Evolutionary conservation across 2,329 filamentous ascomycete species (phyloP), one percentile per base, ranked within the genome.

Genomic region (Domatiomyces catenatus): DNA sequence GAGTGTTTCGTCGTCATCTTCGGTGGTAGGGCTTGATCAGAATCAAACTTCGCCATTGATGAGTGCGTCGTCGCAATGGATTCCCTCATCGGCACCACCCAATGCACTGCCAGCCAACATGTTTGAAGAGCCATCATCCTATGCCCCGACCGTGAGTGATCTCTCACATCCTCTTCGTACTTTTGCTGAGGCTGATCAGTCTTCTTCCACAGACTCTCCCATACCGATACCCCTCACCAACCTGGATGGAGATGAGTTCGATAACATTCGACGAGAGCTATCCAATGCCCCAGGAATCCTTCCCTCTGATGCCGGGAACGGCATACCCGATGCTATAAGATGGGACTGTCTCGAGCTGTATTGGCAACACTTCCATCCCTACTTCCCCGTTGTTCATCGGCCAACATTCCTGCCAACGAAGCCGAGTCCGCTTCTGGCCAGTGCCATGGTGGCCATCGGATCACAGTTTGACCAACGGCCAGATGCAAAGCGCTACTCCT

Each of bases 151-250:
- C 46, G 59, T 61, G 58, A 55, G 59, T 50, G 15, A 49, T 47
- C 55, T 51, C 54, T 56, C 50, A 52, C 50, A 48, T 54, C 50
- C 45, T 45, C 48, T 52, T 55, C 49, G 49, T 54, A 48, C 50
- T 49, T 56, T 50, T 58, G 56, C 58, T 61, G 58, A 59, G 55
- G 54, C 56, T 60, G 57, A 60, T 59, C 55, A 59, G 57, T 59
- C 59, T 48, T 59, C 59, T 48, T 52, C 51, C 49, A 47, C 53
- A 67, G 65, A 59, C 58, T 55, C 60, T 66, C 46, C 61, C 63
- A 45, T 69, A 62, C 59, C 64, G 64, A 52, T 66, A 67, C 57
- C 64, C 62, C 58, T 66, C 64, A 59, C 63, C 62, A 54, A 62
- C 59, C 50, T 71, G 68, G 68, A 62, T 63, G 57, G 63, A 62